Conservation (phyloP, 2,329 filamentous ascomycete genomes). For the Sporothrix brasiliensis region DNA sequence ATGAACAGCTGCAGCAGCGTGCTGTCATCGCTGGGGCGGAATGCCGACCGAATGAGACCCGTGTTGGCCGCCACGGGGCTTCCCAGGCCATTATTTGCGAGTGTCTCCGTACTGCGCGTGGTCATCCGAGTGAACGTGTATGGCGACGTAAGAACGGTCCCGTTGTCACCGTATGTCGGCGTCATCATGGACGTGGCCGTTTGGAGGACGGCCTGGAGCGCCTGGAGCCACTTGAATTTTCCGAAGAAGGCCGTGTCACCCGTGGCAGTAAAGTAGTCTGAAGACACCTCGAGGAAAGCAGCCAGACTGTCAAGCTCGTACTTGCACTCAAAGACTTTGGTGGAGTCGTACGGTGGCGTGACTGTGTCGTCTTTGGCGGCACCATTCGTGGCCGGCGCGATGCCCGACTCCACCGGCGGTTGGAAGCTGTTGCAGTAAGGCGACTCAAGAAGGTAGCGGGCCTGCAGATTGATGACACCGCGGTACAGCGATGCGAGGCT, state of each 20-base stretch:
- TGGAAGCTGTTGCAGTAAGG: conserved; percentile 97
- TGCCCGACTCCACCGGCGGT: conserved; percentile 73
- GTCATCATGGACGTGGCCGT: conserved; percentile 71
- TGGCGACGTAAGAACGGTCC: conserved; percentile 58
- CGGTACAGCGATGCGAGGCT: conserved; percentile 70
- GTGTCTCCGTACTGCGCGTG: conserved; percentile 75
- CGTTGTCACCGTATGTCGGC: conserved; percentile 69
- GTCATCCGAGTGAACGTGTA: conserved; percentile 81
- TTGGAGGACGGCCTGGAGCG: conserved; percentile 69
- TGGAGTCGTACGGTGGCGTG: conserved; percentile 67
- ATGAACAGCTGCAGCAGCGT: conserved; percentile 85
- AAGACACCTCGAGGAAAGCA: conserved; percentile 78
- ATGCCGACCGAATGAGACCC: conserved; percentile 82
- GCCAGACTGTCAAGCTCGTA: conserved; percentile 92
- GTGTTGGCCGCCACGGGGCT: conserved; percentile 79
- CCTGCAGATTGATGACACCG: conserved; percentile 76
- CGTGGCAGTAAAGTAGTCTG: conserved; percentile 77
- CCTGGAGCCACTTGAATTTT: conserved; percentile 70
- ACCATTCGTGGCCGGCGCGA: conserved; percentile 60
- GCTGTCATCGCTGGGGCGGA: conserved; percentile 87
- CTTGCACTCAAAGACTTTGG: conserved; percentile 89
- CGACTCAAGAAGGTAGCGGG: conserved; percentile 66
- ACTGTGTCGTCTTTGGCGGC: conserved; percentile 62
- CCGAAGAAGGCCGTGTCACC: conserved; percentile 73
- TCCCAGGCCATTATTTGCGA: conserved; percentile 74